Percentiles rank a stretch among this genome's conserved stretches.
Conservation (phyloP, 1,139 yeast genomes). For the Kluyveromyces marxianus region DNA sequence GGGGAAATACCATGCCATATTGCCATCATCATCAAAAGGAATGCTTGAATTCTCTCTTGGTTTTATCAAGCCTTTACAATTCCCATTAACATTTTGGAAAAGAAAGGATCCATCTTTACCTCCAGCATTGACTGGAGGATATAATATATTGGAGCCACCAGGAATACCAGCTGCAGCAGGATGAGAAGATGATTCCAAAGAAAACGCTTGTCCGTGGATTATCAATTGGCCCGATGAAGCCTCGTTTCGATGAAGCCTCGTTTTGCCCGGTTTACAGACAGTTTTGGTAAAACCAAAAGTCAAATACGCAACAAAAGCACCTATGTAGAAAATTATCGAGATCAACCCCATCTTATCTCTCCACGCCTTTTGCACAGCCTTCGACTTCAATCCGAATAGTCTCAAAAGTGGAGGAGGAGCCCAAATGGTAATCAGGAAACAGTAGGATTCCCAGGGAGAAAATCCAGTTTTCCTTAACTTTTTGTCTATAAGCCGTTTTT, state of each 20-base stretch:
- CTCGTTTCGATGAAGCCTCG: conserved; percentile 52
- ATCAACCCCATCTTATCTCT: conserved; percentile 87
- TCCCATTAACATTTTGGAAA: conserved; percentile 93
- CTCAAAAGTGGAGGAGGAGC: conserved; percentile 72
- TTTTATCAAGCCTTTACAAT: conserved; percentile 73
- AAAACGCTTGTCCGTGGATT: conserved; percentile 77
- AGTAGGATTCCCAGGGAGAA: conserved; percentile 76
- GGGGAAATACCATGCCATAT: conserved; percentile 95
- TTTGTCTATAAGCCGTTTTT: conserved; percentile 1
- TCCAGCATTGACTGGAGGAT: conserved; percentile 83
- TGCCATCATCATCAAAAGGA: conserved; percentile 49
- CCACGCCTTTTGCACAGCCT: conserved; percentile 91
- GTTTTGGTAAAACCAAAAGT: conserved; percentile 89
- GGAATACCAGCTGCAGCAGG: conserved; percentile 76
- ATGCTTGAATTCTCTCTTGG: conserved; percentile 67
- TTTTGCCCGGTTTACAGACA: conserved; percentile 53
- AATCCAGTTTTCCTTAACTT: conserved; percentile 29
- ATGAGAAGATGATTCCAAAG: conserved; percentile 60
- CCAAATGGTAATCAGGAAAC: conserved; percentile 80
- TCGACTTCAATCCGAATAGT: conserved; percentile 69
- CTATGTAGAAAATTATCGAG: conserved; percentile 64
- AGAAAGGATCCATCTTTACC: conserved; percentile 83
- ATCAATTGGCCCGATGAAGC: conserved; percentile 57
- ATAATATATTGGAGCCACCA: conserved; percentile 59
- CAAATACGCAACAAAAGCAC: conserved; percentile 72